A percentile compares a stretch with the other conserved stretches of the same genome.
These are phyloP conservation scores for Vitellaria paradoxa DNA, from an alignment of 179 eudicot genomes.

Conservation along the genomic window DNA sequence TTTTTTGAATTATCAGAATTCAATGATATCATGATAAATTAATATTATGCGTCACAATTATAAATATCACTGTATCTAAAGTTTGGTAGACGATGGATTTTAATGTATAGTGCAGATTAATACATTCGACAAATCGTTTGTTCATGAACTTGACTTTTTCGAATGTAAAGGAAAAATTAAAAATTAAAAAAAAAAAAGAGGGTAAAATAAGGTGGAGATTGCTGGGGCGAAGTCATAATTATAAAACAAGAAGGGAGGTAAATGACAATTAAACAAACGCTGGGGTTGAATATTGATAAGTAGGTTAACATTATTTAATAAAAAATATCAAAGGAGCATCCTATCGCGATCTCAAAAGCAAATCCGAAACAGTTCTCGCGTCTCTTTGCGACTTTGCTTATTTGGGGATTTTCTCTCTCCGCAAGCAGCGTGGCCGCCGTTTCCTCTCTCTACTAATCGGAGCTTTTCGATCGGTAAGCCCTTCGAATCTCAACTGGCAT, in stretches of 20 bases:
- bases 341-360: background rate
- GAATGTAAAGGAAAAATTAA: too few relatives aligned
- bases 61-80: too few relatives aligned
- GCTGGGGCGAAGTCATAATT: background rate
- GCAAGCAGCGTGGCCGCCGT: conserved; percentile 19
- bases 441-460: conserved; percentile 13
- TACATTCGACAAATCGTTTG: too few relatives aligned
- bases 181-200: too few relatives aligned
- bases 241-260: background rate
- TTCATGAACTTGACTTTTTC: too few relatives aligned
- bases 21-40: too few relatives aligned
- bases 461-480: conserved; percentile 3
- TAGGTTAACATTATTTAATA: background rate
- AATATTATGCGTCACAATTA: too few relatives aligned
- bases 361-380: background rate
- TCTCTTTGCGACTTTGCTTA: conserved; percentile 5
- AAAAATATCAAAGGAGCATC: background rate
- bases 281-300: background rate
- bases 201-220: background rate
- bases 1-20: too few relatives aligned
- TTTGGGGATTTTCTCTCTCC: background rate
- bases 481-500: background rate
- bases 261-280: background rate
- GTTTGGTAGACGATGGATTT: too few relatives aligned
- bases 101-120: too few relatives aligned